Evolutionary conservation across 140 eudicot genomes (phyloP).

Genomic region (Cichorium intybus): DNA sequence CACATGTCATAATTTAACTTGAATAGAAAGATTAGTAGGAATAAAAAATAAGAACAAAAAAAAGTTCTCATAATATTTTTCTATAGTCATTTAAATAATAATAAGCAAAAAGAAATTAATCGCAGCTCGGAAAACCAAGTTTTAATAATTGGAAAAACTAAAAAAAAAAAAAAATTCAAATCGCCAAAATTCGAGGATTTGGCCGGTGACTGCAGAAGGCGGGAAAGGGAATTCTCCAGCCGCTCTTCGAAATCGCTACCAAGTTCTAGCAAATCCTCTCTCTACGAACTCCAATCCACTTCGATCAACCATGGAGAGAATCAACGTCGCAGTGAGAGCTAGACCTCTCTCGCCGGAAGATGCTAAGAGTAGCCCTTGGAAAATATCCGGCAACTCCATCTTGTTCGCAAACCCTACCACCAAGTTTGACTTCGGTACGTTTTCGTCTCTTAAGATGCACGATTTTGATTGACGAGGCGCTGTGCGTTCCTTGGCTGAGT

Average conservation of each 20-base stretch:
- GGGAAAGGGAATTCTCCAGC: constrained; percentile 20
- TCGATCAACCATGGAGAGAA: constrained; percentile 61
- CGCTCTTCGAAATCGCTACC: constrained; percentile 12
- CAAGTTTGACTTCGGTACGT: constrained; percentile 81
- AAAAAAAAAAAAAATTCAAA: not conserved
- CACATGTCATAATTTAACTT: no score
- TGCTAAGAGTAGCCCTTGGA: constrained; percentile 83
- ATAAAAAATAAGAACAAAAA: no score
- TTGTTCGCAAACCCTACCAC: constrained; percentile 49
- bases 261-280: not conserved
- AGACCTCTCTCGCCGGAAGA: constrained; percentile 88
- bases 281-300: not conserved
- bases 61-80: no score
- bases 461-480: not conserved
- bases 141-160: no score
- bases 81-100: no score
- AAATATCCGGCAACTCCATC: constrained; percentile 73
- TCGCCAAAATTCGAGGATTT: not conserved
- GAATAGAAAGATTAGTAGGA: no score
- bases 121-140: no score
- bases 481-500: not conserved
- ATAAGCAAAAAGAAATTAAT: no score
- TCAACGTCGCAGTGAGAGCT: constrained; percentile 86
- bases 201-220: constrained; percentile 13
- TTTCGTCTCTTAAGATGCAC: not conserved